Base-by-base conservation (phyloP, 441 rosid genomes). In the Melastoma candidum region DNA sequence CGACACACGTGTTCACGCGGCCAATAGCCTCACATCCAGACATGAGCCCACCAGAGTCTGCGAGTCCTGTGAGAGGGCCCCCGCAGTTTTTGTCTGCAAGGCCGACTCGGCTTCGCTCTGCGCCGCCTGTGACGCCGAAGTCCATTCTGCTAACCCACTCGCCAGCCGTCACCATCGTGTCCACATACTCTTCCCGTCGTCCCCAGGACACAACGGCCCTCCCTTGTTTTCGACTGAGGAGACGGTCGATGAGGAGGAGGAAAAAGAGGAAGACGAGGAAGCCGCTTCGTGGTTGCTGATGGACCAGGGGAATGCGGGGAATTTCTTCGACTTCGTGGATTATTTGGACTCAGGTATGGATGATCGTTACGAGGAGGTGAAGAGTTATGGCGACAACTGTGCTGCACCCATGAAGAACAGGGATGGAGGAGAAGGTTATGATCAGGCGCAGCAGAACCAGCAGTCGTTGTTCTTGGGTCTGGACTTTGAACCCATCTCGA, bases 61-160 rank as follows among this genome's bases (percentile, higher is more conserved):
- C 46, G 80, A 87, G 56, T 82, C 82, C 0, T 87, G 98, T 11
- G 98, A 87, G 62, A 73, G 78, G 0, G 83, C 94, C 2, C 98
- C 98, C 0, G 98, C 98, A 9, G 84, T 80, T 39, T 79, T 82
- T 56, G 51, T 85, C 5, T 92, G 98, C 70, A 92, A 85, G 78
- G 98, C 98, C 0, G 96, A 92, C 44, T 79, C 95, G 1, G 98
- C 98, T 2, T 84, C 94, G 41, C 88, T 92, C 11, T 92, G 98
- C 48, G 41, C 71, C 4, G 51, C 82, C 47, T 92, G 98, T 46
- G 98, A 92, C 53, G 75, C 89, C 0, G 90, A 82, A 27, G 81
- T 92, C 61, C 98, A 92, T 60, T 85, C 98, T 0, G 95, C 95
- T n/a, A 92, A 92, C 67, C 90, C 95, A 0, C 71, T 92, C 1